Evolutionary conservation across 805 yeast genomes (phyloP).

Genomic region (Starmerella kuoi): DNA sequence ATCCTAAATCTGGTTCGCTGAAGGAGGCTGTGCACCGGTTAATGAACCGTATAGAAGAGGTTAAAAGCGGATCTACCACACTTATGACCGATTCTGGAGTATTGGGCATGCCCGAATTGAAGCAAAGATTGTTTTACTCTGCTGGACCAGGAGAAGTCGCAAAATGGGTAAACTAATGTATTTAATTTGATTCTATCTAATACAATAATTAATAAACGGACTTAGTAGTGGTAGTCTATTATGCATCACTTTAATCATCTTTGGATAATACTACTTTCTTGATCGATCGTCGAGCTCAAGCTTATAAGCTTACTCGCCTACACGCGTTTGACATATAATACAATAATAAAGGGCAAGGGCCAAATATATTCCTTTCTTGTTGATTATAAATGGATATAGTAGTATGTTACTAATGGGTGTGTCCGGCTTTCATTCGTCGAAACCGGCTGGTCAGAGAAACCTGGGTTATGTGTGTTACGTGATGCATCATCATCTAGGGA

Average conservation of each 20-base stretch:
- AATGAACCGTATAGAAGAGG: constrained; percentile 16
- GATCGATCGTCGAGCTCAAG: no score
- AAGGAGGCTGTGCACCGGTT: constrained; percentile 12
- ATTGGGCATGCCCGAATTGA: constrained; percentile 9
- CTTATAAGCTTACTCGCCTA: no score
- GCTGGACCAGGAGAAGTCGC: constrained; percentile 4
- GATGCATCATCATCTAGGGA: constrained; percentile 1
- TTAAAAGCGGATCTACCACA: constrained; percentile 13
- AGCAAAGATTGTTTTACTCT: constrained; percentile 6
- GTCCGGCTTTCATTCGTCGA: background rate
- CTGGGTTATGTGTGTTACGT: no score
- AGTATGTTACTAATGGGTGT: background rate
- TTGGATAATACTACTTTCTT: no score
- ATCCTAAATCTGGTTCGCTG: constrained; percentile 10
- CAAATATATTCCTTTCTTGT: no score
- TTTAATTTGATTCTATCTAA: background rate
- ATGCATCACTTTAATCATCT: no score
- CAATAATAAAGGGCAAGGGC: no score
- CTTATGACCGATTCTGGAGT: constrained; percentile 18
- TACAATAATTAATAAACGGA: no score
- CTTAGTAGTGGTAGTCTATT: no score
- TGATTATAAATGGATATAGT: no score
- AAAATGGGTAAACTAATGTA: constrained; percentile 1
- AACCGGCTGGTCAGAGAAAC: background rate
- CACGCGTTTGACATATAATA: no score